A percentile compares a stretch with the other conserved stretches of the same genome.
Conservation (phyloP, 352 stramenopile genomes). For the Paralagenidium karlingii region DNA sequence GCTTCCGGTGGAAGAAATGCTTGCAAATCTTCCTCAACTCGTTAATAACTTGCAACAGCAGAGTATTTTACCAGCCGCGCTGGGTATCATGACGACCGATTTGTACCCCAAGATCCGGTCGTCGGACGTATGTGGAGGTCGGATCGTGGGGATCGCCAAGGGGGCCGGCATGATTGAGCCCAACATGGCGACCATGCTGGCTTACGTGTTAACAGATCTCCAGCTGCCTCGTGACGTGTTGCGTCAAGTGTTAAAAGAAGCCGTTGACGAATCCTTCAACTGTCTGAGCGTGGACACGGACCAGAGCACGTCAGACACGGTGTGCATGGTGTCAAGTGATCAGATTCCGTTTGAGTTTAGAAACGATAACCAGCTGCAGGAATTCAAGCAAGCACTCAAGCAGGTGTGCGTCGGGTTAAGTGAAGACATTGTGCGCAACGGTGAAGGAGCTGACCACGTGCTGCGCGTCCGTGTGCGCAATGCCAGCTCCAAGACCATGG, state of each 20-base stretch:
- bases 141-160: constrained; percentile 96
- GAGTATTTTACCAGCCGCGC: constrained; percentile 85
- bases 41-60: constrained; percentile 87
- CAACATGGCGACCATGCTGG: constrained; percentile 93
- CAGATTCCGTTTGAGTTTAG: constrained; percentile 82
- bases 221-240: constrained; percentile 52
- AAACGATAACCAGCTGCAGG: constrained; percentile 47
- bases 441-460: constrained; percentile 96
- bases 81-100: constrained; percentile 96
- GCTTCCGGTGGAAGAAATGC: constrained; percentile 89
- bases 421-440: constrained; percentile 97
- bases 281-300: constrained; percentile 95
- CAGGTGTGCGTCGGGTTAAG: constrained; percentile 90
- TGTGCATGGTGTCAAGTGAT: constrained; percentile 91
- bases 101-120: constrained; percentile 87
- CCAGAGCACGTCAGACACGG: constrained; percentile 96
- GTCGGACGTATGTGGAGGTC: constrained; percentile 63
- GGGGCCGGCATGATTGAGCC: constrained; percentile 98
- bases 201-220: constrained; percentile 82
- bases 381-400: constrained; percentile 87
- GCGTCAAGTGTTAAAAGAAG: constrained; percentile 59
- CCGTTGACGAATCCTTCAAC: constrained; percentile 85
- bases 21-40: constrained; percentile 61
- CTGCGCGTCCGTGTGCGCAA: constrained; percentile 89
- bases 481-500: constrained; percentile 60